phyloP scores from a whole-genome alignment of 768 basidiomycete genomes.

The Panus rudis region DNA sequence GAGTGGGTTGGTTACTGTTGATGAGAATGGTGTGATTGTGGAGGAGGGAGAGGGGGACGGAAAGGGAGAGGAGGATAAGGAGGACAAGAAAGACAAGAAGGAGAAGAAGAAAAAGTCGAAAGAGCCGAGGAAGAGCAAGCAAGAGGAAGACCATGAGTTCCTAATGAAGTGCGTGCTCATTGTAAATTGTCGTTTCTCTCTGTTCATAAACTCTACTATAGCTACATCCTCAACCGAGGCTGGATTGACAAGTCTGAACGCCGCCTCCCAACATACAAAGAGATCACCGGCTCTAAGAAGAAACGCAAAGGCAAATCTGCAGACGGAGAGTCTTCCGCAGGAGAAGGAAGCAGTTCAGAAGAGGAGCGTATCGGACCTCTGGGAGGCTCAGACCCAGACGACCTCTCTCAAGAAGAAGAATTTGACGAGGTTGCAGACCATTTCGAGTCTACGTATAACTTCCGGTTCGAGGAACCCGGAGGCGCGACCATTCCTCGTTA shows the following conservation, averaged over 20 bases:
- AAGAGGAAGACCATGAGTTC: constrained; percentile 78
- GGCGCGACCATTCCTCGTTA: constrained; percentile 62
- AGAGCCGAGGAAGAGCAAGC: constrained; percentile 34
- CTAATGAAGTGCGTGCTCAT: constrained; percentile 67
- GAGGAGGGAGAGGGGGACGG: constrained; percentile 20
- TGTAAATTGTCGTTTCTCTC: background rate
- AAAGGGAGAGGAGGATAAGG: constrained; percentile 18
- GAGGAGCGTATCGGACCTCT: constrained; percentile 25
- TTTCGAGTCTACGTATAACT: constrained; percentile 97
- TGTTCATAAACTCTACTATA: constrained; percentile 22
- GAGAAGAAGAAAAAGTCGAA: constrained; percentile 29
- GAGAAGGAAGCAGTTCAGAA: constrained; percentile 17
- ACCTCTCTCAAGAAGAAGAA: constrained; percentile 52
- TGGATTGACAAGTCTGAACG: constrained; percentile 83
- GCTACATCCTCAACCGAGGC: constrained; percentile 95
- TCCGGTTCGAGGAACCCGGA: constrained; percentile 93
- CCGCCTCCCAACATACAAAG: constrained; percentile 79
- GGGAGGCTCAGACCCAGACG: constrained; percentile 24
- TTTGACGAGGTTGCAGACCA: constrained; percentile 89
- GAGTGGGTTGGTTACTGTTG: constrained; percentile 56
- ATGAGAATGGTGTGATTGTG: constrained; percentile 19
- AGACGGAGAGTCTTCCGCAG: constrained; percentile 19
- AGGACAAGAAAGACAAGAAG: constrained; percentile 21
- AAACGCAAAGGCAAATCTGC: constrained; percentile 19
- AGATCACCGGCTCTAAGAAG: constrained; percentile 48